Evolutionary conservation across 805 yeast species (phyloP), one percentile per base, ranked within the genome.

Genomic region (Soucietia sequanensis): DNA sequence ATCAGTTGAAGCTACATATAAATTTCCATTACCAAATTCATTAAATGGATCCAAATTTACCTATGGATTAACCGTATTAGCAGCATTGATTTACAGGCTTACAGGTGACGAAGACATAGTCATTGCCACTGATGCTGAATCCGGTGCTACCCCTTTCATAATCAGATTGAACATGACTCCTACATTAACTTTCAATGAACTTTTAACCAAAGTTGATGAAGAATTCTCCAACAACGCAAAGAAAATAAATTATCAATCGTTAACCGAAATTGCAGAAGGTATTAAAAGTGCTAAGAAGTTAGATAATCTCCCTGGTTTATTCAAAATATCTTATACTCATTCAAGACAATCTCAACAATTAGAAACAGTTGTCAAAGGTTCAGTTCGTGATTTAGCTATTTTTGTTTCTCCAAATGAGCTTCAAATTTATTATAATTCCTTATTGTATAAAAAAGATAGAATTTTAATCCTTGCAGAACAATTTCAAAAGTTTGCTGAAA

Each of bases 41-140:
- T 31, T 30, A 4, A 34, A 9, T 11, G 13, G 24, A 13, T 27
- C 27, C n/a, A 52, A 48, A 29, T 85, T 82, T 56, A 52, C 67
- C 7, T 29, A 12, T 12, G 80, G 81, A 0, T 67, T 87, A 42
- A 67, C 95, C 12, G 76, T 76, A 1, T 85, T 81, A 62, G 77
- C 83, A 16, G 78, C 83, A 1, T 70, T 91, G 38, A 71, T 87
- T 24, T 82, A 76, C 60, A 72, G 98, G 53, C 67, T 87, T 30
- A 84, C 96, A 2, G 98, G 97, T 16, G 98, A 91, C 56, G 97
- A 91, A 46, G 97, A 91, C 50, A 81, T 93, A 33, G 81, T 84
- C n/a, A 65, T 91, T 41, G 89, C 90, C n/a, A 80, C 89, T 0
- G 79, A 82, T 46, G 58, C 73, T 17, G 41, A 42, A 11, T 37